Conservation (phyloP, 495 filamentous ascomycete species). For the Rhypophila decipiens region DNA sequence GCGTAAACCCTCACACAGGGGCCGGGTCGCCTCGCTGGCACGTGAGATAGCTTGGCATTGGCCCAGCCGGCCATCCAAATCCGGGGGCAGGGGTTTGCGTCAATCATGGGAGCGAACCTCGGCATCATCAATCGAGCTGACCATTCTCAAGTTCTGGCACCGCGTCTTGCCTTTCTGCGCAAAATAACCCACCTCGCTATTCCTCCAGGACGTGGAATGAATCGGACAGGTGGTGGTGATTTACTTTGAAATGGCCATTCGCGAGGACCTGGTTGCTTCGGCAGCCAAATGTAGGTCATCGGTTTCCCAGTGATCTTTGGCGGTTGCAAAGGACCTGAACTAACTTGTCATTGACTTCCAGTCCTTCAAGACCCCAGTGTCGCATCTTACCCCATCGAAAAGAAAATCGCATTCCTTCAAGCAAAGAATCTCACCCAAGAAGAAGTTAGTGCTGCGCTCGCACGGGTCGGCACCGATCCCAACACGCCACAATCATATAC, state of each 20-base stretch:
- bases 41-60: not conserved
- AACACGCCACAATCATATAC: constrained; percentile 46
- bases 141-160: constrained; percentile 10
- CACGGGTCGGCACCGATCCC: constrained; percentile 56
- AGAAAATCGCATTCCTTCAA: constrained; percentile 84
- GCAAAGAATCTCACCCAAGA: constrained; percentile 97
- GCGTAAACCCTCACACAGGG: not conserved
- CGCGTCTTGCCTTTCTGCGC: not conserved
- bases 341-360: constrained; percentile 26
- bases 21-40: not conserved
- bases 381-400: constrained; percentile 83
- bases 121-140: constrained; percentile 8
- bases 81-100: constrained; percentile 2
- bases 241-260: constrained; percentile 58
- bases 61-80: constrained; percentile 2
- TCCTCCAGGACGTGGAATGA: too few relatives aligned
- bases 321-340: not conserved
- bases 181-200: not conserved
- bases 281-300: constrained; percentile 54
- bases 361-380: constrained; percentile 93
- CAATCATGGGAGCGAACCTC: constrained; percentile 6
- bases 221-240: not conserved
- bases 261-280: constrained; percentile 79
- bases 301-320: constrained; percentile 17
- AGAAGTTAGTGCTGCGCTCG: constrained; percentile 80